phyloP scores from a whole-genome alignment of 1,139 yeast genomes.

The Ogataea hybrid region DNA sequence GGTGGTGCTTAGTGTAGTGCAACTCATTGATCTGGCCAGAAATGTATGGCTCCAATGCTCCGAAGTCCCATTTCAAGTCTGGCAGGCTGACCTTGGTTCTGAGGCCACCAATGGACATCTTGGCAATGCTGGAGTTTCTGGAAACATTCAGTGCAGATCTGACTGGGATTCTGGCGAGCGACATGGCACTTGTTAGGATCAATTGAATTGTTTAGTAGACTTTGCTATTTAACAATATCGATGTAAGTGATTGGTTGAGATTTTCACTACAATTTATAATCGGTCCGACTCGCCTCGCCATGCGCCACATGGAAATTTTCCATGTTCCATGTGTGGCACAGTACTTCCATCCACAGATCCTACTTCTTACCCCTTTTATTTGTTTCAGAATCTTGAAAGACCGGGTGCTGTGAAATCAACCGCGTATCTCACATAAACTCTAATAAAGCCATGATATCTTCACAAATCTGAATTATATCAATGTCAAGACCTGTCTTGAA shows the following conservation, averaged over 20 bases:
- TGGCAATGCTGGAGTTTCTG: slow-evolving; percentile 9
- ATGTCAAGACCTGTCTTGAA: slow-evolving; percentile 4
- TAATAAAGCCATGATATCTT: neutral
- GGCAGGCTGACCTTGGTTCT: slow-evolving; percentile 79
- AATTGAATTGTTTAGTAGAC: neutral
- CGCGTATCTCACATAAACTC: slow-evolving; percentile 2
- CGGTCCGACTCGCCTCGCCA: neutral
- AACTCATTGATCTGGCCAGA: slow-evolving; percentile 87
- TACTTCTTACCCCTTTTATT: slow-evolving; percentile 11
- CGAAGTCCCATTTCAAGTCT: slow-evolving; percentile 82
- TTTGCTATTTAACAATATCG: slow-evolving; percentile 1
- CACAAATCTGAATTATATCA: neutral
- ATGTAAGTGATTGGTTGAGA: slow-evolving; percentile 4
- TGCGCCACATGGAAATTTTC: slow-evolving; percentile 3
- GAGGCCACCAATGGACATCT: slow-evolving; percentile 24
- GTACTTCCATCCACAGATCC: neutral
- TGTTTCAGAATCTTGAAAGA: slow-evolving; percentile 8
- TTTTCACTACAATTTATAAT: neutral
- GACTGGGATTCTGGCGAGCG: slow-evolving; percentile 23
- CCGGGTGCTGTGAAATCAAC: neutral
- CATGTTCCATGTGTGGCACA: slow-evolving; percentile 3
- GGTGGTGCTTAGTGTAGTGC: slow-evolving; percentile 93
- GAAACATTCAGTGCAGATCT: slow-evolving; percentile 17
- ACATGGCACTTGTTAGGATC: slow-evolving; percentile 13
- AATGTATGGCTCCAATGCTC: slow-evolving; percentile 87